Evolutionary conservation across 495 filamentous ascomycete genomes (phyloP).

Genomic region (Letharia lupina): DNA sequence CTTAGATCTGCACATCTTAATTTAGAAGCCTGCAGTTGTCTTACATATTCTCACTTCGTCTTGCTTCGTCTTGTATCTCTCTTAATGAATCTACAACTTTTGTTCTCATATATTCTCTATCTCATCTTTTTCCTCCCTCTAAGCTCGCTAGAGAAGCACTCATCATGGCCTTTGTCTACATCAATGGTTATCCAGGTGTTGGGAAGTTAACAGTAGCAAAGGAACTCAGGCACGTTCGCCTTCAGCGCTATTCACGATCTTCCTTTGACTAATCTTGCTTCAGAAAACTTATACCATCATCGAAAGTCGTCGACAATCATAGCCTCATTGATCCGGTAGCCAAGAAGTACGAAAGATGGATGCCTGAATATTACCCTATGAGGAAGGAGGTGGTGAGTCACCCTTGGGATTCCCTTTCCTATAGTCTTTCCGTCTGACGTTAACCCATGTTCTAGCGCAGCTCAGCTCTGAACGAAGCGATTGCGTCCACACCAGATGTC

Average conservation of each 20-base stretch:
- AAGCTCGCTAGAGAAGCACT: neutral
- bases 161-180: constrained; percentile 9
- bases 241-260: neutral
- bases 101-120: neutral
- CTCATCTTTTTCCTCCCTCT: neutral
- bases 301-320: constrained; percentile 14
- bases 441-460: constrained; percentile 1
- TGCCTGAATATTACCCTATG: constrained; percentile 11
- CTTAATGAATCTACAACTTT: no score
- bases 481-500: neutral
- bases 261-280: neutral
- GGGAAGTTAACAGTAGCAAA: constrained; percentile 10
- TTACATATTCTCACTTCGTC: neutral
- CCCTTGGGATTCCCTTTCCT: neutral
- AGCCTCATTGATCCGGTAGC: constrained; percentile 14
- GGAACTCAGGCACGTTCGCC: neutral
- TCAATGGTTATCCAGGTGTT: constrained; percentile 16
- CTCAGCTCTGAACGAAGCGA: neutral
- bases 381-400: constrained; percentile 1
- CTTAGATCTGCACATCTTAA: neutral
- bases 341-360: constrained; percentile 4
- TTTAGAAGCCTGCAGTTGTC: neutral
- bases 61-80: no score
- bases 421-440: neutral
- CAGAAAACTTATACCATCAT: constrained; percentile 5